Conservation (phyloP, 805 yeast genomes). For the Candida parachauliodes region DNA sequence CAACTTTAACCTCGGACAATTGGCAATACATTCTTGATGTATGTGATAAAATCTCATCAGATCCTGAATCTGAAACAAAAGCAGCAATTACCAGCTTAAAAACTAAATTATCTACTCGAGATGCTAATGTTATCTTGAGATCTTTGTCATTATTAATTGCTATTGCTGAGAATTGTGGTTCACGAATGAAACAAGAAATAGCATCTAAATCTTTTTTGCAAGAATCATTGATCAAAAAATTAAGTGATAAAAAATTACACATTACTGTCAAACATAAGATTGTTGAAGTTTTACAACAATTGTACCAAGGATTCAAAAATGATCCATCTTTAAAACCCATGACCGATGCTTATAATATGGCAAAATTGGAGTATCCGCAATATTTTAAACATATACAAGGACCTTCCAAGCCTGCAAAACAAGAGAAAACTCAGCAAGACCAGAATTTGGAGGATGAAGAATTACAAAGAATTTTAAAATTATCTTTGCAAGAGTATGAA, state of each 20-base stretch:
- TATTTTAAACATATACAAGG: slow-evolving; percentile 20
- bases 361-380: slow-evolving; percentile 38
- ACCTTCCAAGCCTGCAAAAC: slow-evolving; percentile 61
- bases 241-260: slow-evolving; percentile 61
- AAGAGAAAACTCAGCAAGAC: slow-evolving; percentile 43
- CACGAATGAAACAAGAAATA: slow-evolving; percentile 42
- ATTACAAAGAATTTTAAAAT: slow-evolving; percentile 66
- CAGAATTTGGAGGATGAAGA: slow-evolving; percentile 71
- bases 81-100: slow-evolving; percentile 25
- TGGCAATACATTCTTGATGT: slow-evolving; percentile 44
- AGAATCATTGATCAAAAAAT: slow-evolving; percentile 31
- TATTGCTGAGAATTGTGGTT: slow-evolving; percentile 43
- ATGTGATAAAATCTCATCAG: slow-evolving; percentile 33
- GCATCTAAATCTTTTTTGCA: slow-evolving; percentile 35
- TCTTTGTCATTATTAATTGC: slow-evolving; percentile 35
- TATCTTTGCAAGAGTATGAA: slow-evolving; percentile 65
- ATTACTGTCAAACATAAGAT: slow-evolving; percentile 60
- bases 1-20: slow-evolving; percentile 38
- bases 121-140: slow-evolving; percentile 40
- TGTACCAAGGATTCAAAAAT: slow-evolving; percentile 56
- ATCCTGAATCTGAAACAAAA: slow-evolving; percentile 37
- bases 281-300: slow-evolving; percentile 64
- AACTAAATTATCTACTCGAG: slow-evolving; percentile 24
- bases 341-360: slow-evolving; percentile 53
- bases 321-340: slow-evolving; percentile 79